Evolutionary conservation across 2,329 filamentous ascomycete species (phyloP), one percentile per base, ranked within the genome.

Genomic region (Exophiala bonariae): DNA sequence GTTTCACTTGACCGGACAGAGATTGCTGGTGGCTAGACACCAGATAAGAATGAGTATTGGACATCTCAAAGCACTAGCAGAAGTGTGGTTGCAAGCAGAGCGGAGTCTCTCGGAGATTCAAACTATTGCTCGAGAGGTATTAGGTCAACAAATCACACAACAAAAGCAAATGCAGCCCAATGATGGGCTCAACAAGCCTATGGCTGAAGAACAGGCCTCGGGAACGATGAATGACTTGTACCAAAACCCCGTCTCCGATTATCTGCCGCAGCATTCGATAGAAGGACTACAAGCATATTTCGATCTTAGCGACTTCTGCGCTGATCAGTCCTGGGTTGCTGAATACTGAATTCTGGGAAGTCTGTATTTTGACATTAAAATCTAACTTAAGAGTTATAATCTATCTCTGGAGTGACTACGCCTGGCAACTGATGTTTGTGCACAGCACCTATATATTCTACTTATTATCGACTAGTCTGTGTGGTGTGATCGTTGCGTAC

Each of bases 21-120:
- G 68, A 13, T 51, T 72, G 4, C 53, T 60, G 1, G 59, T 67
- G 1, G 68, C 68, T n/a, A 59, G 71, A 47, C 63, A 68, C 18
- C 70, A 73, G 52, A 69, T 73, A 17, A 64, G 69, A 4, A 61
- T 72, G 59, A 67, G 55, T 3, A 66, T 73, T n/a, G 70, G 70
- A 1, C 73, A 65, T 45, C 59, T 73, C 7, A 66, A 64, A 50
- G 52, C 57, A 3, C 30, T 73, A 36, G 69, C 61, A 1, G 59
- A 63, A 5, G n/a, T 68, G 2, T 73, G 71, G 71, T 63, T 68
- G 0, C 56, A 65, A 23, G 64, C 62, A 4, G 60, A 61, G 1
- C 63, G 59, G 40, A 70, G 67, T 48, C 61, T 73, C 0, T 46
- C 57, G 11, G 70, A 73, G 52, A 63, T 73, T 2, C 70, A 72